Percentiles rank a stretch among this genome's conserved stretches.
phyloP scores from a whole-genome alignment of 2,329 filamentous ascomycete genomes.

The Ophidiomyces ophidiicola region DNA sequence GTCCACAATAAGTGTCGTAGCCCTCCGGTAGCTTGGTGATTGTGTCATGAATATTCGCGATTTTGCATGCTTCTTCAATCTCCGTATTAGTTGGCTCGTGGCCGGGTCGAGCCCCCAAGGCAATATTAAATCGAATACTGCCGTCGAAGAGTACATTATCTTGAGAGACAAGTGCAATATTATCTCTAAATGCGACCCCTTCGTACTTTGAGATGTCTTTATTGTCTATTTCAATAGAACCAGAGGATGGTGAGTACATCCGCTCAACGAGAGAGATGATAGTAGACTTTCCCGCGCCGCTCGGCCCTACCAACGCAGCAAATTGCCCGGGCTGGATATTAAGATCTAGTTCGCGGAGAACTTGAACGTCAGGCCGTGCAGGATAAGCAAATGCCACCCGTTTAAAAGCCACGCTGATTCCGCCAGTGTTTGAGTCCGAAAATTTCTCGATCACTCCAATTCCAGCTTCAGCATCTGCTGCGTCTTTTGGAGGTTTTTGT shows the following conservation, averaged over 20 bases:
- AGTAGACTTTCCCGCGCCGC: constrained; percentile 62
- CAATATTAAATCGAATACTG: constrained; percentile 59
- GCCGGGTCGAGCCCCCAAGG: constrained; percentile 46
- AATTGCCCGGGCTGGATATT: constrained; percentile 37
- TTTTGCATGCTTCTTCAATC: constrained; percentile 49
- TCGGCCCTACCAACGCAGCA: constrained; percentile 53
- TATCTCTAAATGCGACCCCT: constrained; percentile 54
- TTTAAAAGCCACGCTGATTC: constrained; percentile 41
- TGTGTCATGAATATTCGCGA: constrained; percentile 53
- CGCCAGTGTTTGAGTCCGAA: constrained; percentile 18
- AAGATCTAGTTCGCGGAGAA: constrained; percentile 46
- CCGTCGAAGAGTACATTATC: constrained; percentile 68
- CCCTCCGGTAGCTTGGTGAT: constrained; percentile 38
- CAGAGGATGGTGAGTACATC: constrained; percentile 56
- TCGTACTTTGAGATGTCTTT: constrained; percentile 59
- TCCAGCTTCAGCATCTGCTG: constrained; percentile 14
- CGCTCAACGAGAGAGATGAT: constrained; percentile 62
- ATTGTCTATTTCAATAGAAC: constrained; percentile 56
- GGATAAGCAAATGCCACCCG: constrained; percentile 56
- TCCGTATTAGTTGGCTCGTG: constrained; percentile 52
- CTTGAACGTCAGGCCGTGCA: constrained; percentile 46
- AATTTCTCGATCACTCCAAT: constrained; percentile 15
- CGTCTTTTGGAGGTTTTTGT: background rate
- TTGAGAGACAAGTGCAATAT: constrained; percentile 64
- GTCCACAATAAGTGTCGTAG: constrained; percentile 35